phyloP scores from a whole-genome alignment of 2,329 filamentous ascomycete genomes.

The Trichoderma sp. region DNA sequence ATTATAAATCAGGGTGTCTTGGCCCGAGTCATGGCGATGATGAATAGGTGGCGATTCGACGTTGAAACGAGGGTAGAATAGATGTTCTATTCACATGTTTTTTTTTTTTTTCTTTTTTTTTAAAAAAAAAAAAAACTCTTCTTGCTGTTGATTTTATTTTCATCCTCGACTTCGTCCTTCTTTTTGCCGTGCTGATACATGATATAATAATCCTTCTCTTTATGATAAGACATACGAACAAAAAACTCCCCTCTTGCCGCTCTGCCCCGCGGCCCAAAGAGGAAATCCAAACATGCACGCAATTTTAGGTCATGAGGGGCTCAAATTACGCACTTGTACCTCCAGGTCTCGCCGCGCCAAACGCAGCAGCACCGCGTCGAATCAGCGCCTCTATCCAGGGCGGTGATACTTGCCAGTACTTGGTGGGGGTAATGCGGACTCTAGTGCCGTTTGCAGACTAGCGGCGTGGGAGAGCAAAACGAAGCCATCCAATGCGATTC shows the following conservation, averaged over 20 bases:
- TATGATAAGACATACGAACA: not conserved
- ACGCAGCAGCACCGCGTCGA: not conserved
- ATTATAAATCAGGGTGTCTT: not conserved
- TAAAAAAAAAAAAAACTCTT: too few species aligned
- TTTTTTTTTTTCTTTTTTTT: not conserved
- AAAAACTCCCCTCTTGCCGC: too few species aligned
- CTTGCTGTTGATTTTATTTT: not conserved
- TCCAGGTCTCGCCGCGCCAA: not conserved
- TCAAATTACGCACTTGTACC: constrained; percentile 10
- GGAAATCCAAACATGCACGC: not conserved
- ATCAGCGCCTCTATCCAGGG: not conserved
- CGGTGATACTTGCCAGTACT: not conserved
- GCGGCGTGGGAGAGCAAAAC: not conserved
- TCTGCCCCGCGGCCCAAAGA: constrained; percentile 13
- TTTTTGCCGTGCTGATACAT: not conserved
- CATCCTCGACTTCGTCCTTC: not conserved
- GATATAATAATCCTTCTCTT: not conserved
- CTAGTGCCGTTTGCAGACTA: not conserved
- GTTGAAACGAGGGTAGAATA: not conserved
- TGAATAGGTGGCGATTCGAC: not conserved
- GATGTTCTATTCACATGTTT: not conserved
- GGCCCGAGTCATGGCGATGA: not conserved
- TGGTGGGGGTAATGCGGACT: not conserved
- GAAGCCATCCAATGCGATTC: too few species aligned
- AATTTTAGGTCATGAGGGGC: constrained; percentile 9